Evolutionary conservation across 768 basidiomycete genomes (phyloP).

Genomic region (Tulasnella sp.): DNA sequence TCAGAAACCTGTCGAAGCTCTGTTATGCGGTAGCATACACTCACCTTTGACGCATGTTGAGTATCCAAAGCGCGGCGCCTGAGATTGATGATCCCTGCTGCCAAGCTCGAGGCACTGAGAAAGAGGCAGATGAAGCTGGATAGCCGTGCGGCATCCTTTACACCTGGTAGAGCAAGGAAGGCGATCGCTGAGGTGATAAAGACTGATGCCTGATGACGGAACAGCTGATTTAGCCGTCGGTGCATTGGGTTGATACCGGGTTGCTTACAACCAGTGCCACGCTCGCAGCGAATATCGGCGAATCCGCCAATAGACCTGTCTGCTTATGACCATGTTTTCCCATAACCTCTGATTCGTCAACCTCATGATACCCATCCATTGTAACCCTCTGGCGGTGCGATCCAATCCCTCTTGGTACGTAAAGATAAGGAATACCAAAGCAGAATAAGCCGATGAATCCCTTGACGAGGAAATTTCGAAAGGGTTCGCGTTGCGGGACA

Average conservation of each 20-base stretch:
- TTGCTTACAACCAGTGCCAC: not conserved
- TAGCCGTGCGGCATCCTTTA: conserved; percentile 2
- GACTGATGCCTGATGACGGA: not conserved
- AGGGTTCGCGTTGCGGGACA: conserved; percentile 27
- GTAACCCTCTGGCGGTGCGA: not conserved
- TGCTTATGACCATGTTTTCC: not conserved
- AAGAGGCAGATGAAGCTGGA: conserved; percentile 3
- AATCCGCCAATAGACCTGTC: not conserved
- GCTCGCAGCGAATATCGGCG: conserved; percentile 7
- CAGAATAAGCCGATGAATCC: conserved; percentile 52
- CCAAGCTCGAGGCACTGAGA: conserved; percentile 6
- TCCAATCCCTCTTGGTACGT: conserved; percentile 24
- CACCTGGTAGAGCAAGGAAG: conserved; percentile 5
- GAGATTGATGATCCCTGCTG: conserved; percentile 10
- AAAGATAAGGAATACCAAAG: conserved; percentile 70
- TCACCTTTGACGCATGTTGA: not conserved
- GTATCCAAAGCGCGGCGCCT: not conserved
- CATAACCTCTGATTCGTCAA: not conserved
- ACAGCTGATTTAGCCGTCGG: not conserved
- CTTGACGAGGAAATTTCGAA: conserved; percentile 44
- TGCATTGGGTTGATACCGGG: not conserved
- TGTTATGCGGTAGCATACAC: not conserved
- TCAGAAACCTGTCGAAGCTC: not conserved
- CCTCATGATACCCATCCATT: too few relatives aligned
- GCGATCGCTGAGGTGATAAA: conserved; percentile 5